Base-by-base conservation (phyloP, 2,329 filamentous ascomycete genomes). In the Blumeria graminis region DNA sequence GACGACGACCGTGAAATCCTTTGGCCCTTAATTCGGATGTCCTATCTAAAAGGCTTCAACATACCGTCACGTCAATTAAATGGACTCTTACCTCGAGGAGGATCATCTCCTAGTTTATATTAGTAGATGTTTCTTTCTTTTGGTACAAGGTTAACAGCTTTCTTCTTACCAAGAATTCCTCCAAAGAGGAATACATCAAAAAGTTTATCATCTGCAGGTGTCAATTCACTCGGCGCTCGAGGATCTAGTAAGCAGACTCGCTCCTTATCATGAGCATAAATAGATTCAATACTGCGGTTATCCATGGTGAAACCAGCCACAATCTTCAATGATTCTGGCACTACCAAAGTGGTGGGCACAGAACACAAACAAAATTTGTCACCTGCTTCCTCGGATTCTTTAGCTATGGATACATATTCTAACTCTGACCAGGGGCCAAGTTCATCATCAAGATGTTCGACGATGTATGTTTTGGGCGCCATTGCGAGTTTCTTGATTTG, bases 141-240 rank as follows among this genome's bases (percentile, higher is more conserved):
- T 11, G n/a, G 38, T 11, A 11, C 5, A 39, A 39, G 1, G 10
- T 55, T 22, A 41, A 18, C 48, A 52, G 16, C 48, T 9, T 52
- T 32, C 3, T 11, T 33, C 72, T 65, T 72, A 92, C 88, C 92
- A 60, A 98, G 72, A 64, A 98, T 98, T 13, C 92, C 92, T 50
- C 92, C 92, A 70, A 98, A 98, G 50, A 98, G 71, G 67, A 96
- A 98, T 9, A 86, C 82, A 64, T 94, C 86, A 69, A 98, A 98
- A 1, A 68, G 71, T 36, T 85, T 78, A 22, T 80, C 86, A 70
- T 98, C 92, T 58, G 84, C 81, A 0, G 92, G 92, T 52, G 76
- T 78, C 63, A 98, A 69, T 65, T 98, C 92, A 65, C 82, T 79
- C 59, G 77, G 74, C 4, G 88, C 92, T 46, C 85, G 74, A 1